phyloP scores from a whole-genome alignment of 2,329 filamentous ascomycete species.

The Teratosphaeria nubilosa region DNA sequence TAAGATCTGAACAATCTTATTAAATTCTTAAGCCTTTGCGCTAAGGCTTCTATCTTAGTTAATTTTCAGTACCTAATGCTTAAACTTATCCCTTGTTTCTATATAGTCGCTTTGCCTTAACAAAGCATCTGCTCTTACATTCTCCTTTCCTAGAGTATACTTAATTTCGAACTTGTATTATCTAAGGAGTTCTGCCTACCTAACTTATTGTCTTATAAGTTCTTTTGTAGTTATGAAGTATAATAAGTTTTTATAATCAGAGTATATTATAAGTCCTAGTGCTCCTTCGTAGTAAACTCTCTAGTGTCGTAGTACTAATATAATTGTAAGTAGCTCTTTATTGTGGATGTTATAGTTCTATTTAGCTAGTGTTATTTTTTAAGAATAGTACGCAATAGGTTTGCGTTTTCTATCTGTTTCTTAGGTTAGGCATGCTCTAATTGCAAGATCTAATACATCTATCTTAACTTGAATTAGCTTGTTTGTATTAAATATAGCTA shows the following conservation, averaged over 20 bases:
- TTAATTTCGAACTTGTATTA: constrained; percentile 2
- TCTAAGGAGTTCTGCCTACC: not conserved
- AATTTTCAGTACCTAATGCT: not conserved
- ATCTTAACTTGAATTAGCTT: constrained; percentile 3
- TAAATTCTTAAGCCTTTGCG: constrained; percentile 1
- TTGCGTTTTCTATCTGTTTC: constrained; percentile 1
- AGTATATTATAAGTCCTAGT: constrained; percentile 11
- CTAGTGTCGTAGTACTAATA: constrained; percentile 16
- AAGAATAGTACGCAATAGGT: constrained; percentile 16
- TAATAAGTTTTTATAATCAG: constrained; percentile 21
- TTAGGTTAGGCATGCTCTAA: constrained; percentile 2
- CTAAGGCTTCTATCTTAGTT: not conserved
- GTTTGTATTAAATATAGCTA: constrained; percentile 5
- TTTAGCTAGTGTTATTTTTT: constrained; percentile 16
- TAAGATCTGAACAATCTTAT: not conserved
- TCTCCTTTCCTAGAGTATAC: constrained; percentile 1
- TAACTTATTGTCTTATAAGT: constrained; percentile 11
- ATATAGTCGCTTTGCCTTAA: not conserved
- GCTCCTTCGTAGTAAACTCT: not conserved
- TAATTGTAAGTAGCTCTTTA: constrained; percentile 28
- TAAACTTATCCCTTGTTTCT: not conserved
- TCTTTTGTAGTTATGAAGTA: constrained; percentile 23
- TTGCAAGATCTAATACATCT: not conserved
- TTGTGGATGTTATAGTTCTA: constrained; percentile 28
- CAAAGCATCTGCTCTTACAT: not conserved